Percentiles rank a stretch among this genome's conserved stretches.
Conservation (phyloP, 208 protist species). For the Leishmania tropica region DNA sequence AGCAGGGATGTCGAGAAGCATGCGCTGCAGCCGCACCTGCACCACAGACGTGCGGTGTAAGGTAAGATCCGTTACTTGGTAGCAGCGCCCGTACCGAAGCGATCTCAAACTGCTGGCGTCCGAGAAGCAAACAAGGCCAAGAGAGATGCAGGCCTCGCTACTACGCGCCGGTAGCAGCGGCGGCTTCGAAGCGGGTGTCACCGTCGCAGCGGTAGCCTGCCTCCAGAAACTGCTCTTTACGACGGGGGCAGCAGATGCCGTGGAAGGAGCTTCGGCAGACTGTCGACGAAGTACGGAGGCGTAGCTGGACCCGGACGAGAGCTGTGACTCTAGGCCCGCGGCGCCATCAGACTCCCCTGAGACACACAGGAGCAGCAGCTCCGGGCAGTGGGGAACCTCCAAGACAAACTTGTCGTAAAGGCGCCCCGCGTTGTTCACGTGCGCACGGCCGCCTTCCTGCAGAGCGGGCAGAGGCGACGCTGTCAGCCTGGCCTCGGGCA, state of each 20-base stretch:
- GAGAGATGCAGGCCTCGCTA: slow-evolving; percentile 1
- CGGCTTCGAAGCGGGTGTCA: no score
- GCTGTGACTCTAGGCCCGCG: no score
- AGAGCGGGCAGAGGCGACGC: slow-evolving; percentile 3
- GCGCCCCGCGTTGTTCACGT: background rate
- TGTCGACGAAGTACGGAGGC: background rate
- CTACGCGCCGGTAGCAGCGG: background rate
- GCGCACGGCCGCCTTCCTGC: background rate
- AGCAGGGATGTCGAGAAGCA: slow-evolving; percentile 16
- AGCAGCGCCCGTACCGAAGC: slow-evolving; percentile 21
- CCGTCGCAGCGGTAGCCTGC: background rate
- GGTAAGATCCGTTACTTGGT: slow-evolving; percentile 15
- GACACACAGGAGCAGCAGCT: slow-evolving; percentile 10
- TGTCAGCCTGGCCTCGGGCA: slow-evolving; percentile 19
- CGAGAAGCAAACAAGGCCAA: slow-evolving; percentile 9
- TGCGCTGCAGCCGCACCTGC: slow-evolving; percentile 4
- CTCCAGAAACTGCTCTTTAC: background rate
- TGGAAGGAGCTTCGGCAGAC: background rate
- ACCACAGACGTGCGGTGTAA: slow-evolving; percentile 15
- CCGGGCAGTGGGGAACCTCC: slow-evolving; percentile 15
- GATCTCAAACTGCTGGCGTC: background rate
- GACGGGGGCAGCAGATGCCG: background rate
- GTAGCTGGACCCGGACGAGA: background rate
- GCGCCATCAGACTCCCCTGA: background rate
- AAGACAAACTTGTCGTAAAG: slow-evolving; percentile 10